Evolutionary conservation across 768 basidiomycete species (phyloP).

Genomic region (Piloderma croceum): DNA sequence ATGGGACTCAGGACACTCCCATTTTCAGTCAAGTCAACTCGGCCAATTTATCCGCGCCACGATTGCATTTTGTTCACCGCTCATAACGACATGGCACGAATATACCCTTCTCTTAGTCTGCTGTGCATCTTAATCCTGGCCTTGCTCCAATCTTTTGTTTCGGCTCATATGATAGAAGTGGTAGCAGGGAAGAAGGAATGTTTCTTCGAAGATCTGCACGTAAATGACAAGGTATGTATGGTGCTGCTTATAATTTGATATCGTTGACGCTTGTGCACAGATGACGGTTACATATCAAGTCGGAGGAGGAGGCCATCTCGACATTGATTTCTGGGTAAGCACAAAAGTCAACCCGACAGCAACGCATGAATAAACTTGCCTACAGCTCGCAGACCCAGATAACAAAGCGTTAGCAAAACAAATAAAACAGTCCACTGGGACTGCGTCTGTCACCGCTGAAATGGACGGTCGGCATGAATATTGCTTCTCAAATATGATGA

Average conservation of each 20-base stretch:
- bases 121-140: constrained; percentile 36
- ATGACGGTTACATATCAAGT: constrained; percentile 99
- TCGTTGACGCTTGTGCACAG: constrained; percentile 37
- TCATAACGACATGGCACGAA: constrained; percentile 28
- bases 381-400: constrained; percentile 77
- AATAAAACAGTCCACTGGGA: constrained; percentile 83
- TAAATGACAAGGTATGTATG: constrained; percentile 72
- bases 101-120: constrained; percentile 36
- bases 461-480: constrained; percentile 87
- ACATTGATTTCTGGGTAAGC: constrained; percentile 94
- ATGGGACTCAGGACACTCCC: no score
- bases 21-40: no score
- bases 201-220: constrained; percentile 92
- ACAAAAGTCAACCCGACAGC: not conserved
- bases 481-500: constrained; percentile 99
- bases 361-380: constrained; percentile 2
- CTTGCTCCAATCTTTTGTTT: constrained; percentile 30
- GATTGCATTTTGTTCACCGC: not conserved
- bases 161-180: constrained; percentile 70
- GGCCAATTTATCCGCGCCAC: no score
- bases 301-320: constrained; percentile 91
- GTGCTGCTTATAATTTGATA: not conserved
- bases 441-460: constrained; percentile 79
- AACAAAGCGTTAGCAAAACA: constrained; percentile 67
- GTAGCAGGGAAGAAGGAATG: constrained; percentile 82